These are phyloP conservation scores for Tremella fuciformis DNA, from an alignment of 768 basidiomycete species.

Conservation along the genomic window DNA sequence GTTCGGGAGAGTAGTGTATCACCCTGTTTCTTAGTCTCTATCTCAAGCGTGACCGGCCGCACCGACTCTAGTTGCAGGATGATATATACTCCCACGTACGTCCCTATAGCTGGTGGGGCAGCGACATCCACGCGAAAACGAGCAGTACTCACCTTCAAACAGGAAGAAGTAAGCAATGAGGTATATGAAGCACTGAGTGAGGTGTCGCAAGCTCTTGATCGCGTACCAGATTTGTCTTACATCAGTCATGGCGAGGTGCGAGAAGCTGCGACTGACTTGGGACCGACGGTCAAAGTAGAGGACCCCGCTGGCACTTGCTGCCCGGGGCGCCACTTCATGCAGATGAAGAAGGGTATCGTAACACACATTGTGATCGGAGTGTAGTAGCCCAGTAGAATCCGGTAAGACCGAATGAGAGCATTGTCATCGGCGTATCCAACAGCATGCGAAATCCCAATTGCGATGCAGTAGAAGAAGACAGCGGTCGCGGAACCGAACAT, in stretches of 20 bases:
- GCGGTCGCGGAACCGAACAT: constrained; percentile 14
- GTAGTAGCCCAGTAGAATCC: constrained; percentile 15
- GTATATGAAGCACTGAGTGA: constrained; percentile 18
- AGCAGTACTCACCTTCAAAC: constrained; percentile 7
- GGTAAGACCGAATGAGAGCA: constrained; percentile 10
- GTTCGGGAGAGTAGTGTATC: constrained; percentile 15
- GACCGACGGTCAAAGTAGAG: constrained; percentile 13
- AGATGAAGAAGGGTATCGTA: constrained; percentile 19
- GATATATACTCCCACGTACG: constrained; percentile 12
- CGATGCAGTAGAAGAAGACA: constrained; percentile 10
- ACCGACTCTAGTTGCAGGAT: constrained; percentile 19
- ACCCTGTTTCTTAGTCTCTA: constrained; percentile 7
- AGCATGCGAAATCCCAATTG: constrained; percentile 17
- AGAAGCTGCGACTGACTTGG: constrained; percentile 6
- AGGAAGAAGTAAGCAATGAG: constrained; percentile 19
- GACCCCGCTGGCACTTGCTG: constrained; percentile 17
- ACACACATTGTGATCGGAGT: constrained; percentile 8
- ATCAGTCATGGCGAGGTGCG: too few species aligned
- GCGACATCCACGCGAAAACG: background rate
- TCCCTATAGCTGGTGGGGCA: constrained; percentile 14
- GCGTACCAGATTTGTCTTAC: constrained; percentile 15
- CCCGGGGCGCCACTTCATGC: constrained; percentile 16
- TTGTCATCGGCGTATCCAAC: constrained; percentile 8
- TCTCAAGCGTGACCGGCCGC: background rate
- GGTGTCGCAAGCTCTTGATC: constrained; percentile 10